Percentiles rank a stretch among this genome's conserved stretches.
Conservation (phyloP, 306 rosid species). For the Medicago arabica region DNA sequence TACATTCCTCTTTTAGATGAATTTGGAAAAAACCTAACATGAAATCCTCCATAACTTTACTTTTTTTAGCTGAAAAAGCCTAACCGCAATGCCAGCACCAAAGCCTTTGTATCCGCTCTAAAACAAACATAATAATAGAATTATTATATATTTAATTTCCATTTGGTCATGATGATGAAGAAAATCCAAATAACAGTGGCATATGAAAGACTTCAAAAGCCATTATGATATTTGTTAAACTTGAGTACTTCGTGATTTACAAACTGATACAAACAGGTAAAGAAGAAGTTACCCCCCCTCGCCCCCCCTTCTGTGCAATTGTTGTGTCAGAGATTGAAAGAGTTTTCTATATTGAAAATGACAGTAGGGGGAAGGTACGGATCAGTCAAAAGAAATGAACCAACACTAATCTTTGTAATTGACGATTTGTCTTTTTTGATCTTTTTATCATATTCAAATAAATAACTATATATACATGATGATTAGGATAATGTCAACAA, state of each 20-base stretch:
- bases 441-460: not conserved
- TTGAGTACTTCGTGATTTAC: constrained; percentile 26
- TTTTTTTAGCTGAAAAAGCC: constrained; percentile 16
- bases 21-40: constrained; percentile 31
- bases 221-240: constrained; percentile 10
- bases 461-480: not conserved
- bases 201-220: not conserved
- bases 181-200: constrained; percentile 4
- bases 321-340: constrained; percentile 52
- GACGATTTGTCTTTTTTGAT: constrained; percentile 31
- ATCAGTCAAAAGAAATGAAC: constrained; percentile 38
- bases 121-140: not conserved
- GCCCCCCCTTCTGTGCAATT: not conserved
- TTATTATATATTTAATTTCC: not conserved
- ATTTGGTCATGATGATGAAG: constrained; percentile 2
- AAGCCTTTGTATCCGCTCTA: constrained; percentile 14
- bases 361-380: constrained; percentile 31
- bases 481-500: not conserved
- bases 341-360: constrained; percentile 43
- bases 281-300: constrained; percentile 38
- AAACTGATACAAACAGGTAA: constrained; percentile 35
- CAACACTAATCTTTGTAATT: constrained; percentile 36
- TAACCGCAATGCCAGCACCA: constrained; percentile 22
- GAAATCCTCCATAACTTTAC: constrained; percentile 33
- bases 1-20: constrained; percentile 27